A percentile compares a stretch with the other conserved stretches of the same genome.
Evolutionary conservation across 1,284 basidiomycete species (phyloP).

Genomic region (Wolfiporia cocos): DNA sequence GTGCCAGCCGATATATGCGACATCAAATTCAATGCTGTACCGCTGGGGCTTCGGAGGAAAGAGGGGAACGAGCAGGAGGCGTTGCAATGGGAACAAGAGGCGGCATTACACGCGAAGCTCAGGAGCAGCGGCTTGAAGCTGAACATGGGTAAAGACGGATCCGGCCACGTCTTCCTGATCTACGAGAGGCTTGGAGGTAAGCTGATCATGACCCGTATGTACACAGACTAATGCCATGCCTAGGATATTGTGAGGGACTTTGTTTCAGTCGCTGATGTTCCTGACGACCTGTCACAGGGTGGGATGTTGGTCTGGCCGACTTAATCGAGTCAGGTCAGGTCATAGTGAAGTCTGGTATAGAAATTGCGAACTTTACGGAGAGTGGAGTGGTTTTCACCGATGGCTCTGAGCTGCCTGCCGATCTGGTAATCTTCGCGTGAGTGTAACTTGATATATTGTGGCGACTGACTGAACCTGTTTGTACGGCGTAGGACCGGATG

Average conservation of each 20-base stretch:
- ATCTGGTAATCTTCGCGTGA: background rate
- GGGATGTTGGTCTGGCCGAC: background rate
- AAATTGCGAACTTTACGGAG: background rate
- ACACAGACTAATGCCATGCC: background rate
- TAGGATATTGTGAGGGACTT: background rate
- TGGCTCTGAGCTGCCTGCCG: background rate
- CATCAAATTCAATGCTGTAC: constrained; percentile 35
- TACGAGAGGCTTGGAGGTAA: constrained; percentile 31
- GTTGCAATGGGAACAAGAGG: constrained; percentile 23
- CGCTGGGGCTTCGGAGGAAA: constrained; percentile 31
- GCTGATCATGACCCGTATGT: constrained; percentile 17
- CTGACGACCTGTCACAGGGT: background rate
- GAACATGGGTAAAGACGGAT: constrained; percentile 46
- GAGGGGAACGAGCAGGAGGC: constrained; percentile 16
- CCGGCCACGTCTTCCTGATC: constrained; percentile 39
- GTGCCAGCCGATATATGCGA: constrained; percentile 38
- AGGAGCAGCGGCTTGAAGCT: constrained; percentile 51
- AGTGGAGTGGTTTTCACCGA: background rate
- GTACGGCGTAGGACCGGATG: background rate
- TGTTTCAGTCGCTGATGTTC: background rate
- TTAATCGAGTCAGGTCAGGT: background rate
- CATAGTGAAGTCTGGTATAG: background rate
- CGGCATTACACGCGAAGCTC: constrained; percentile 49
- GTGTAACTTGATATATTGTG: background rate
- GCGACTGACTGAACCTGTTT: background rate